Base-by-base conservation (phyloP, 768 basidiomycete genomes). In the Austroboletus eburneus region DNA sequence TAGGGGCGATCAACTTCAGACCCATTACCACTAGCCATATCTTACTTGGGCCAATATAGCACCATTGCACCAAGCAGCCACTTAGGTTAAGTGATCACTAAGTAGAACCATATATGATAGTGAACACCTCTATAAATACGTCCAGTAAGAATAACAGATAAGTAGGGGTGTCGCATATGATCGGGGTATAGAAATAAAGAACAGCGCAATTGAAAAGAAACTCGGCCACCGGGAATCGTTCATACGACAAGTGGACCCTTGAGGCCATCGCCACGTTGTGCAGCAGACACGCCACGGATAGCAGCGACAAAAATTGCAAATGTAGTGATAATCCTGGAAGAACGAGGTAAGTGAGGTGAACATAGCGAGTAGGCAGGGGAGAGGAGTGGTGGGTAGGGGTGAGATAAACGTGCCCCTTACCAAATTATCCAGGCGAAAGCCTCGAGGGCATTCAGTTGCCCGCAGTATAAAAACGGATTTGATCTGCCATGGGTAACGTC, bases 371-470 rank as follows among this genome's bases (percentile, higher is more conserved):
- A n/a, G n/a, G n/a, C n/a, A n/a, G n/a, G n/a, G n/a, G n/a, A n/a
- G n/a, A n/a, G n/a, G n/a, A n/a, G n/a, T n/a, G n/a, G n/a, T n/a
- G n/a, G n/a, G n/a, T n/a, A n/a, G n/a, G n/a, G n/a, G n/a, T n/a
- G n/a, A n/a, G n/a, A n/a, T n/a, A 20, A 32, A 32, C 20, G 17
- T 16, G 3, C 17, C 17, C 66, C 79, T 51, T 52, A 87, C 86
- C 82, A 86, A 54, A 78, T 75, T 13, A 85, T 57, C 87, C 88
- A 91, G 8, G 85, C 79, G 56, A 90, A 89, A 17, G 69, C 87
- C 58, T 83, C 77, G 2, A 85, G 65, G 5, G 88, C 86, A 44
- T 88, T 89, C 27, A 90, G 68, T 57, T 91, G 88, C 23, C 77
- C 78, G 58, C 88, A 91, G 50, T 88, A 88, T 66, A 51, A 79